phyloP scores from a whole-genome alignment of 106 monocot species.

The Iris macrosiphon region DNA sequence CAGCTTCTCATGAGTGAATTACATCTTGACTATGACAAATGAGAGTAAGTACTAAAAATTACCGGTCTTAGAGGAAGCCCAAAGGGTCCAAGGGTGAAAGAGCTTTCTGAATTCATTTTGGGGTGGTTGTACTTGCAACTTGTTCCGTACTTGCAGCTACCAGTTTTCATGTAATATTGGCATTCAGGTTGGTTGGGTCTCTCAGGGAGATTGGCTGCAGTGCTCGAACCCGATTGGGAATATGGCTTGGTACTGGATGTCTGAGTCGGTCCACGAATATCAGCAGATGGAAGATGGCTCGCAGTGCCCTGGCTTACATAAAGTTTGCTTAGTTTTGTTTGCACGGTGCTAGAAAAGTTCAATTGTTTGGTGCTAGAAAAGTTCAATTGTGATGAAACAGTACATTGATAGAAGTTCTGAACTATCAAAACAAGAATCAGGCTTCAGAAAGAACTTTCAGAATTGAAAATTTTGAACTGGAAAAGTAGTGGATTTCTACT shows the following conservation, averaged over 20 bases:
- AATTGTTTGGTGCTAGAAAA: no score
- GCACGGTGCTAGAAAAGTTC: no score
- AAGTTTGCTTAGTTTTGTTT: not conserved
- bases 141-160: conserved; percentile 67
- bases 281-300: conserved; percentile 21
- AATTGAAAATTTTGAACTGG: no score
- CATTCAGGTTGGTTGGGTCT: conserved; percentile 77
- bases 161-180: conserved; percentile 68
- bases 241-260: conserved; percentile 22
- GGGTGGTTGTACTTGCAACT: conserved; percentile 84
- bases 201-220: conserved; percentile 29
- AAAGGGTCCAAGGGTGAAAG: conserved; percentile 36
- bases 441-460: no score
- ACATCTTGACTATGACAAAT: not conserved
- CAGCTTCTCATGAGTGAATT: no score
- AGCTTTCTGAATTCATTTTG: conserved; percentile 17
- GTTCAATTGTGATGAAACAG: no score
- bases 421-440: no score
- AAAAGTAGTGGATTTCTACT: no score
- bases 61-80: conserved; percentile 82
- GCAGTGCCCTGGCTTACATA: conserved; percentile 21
- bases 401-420: no score
- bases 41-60: conserved; percentile 5
- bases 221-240: conserved; percentile 16
- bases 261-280: conserved; percentile 17